Evolutionary conservation across 306 rosid genomes (phyloP).

Genomic region (Luffa aegyptiaca): DNA sequence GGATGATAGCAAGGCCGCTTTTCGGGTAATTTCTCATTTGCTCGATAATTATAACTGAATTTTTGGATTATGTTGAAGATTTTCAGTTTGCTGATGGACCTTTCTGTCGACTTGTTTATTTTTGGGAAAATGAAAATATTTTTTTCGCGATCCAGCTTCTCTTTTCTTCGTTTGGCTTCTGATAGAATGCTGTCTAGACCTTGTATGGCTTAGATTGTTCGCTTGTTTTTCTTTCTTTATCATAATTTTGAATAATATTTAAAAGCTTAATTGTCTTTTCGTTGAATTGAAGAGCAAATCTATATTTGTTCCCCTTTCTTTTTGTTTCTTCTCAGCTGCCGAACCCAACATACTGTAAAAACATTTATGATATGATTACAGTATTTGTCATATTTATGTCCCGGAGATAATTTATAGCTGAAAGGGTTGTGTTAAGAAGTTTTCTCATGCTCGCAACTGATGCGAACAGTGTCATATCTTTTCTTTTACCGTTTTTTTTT

Average conservation of each 20-base stretch:
- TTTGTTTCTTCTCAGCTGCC: constrained; percentile 4
- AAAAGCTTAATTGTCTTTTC: neutral
- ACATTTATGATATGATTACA: neutral
- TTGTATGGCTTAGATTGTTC: neutral
- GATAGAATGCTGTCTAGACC: neutral
- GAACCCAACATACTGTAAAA: neutral
- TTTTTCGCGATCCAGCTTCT: neutral
- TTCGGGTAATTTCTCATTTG: constrained; percentile 44
- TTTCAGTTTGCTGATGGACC: neutral
- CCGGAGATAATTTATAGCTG: neutral
- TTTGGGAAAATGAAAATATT: neutral
- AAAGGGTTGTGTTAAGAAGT: neutral
- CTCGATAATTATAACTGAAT: neutral
- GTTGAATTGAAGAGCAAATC: neutral
- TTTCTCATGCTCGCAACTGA: neutral
- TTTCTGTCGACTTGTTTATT: neutral
- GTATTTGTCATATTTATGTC: neutral
- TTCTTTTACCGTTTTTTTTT: neutral
- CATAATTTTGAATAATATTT: neutral
- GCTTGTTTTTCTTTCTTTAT: neutral
- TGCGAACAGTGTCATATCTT: neutral
- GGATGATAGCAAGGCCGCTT: constrained; percentile 64
- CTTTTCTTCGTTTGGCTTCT: neutral
- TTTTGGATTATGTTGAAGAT: neutral
- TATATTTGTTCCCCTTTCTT: neutral